Percentiles rank a stretch among this genome's conserved stretches.
Evolutionary conservation across 2,329 filamentous ascomycete species (phyloP).

Genomic region (Paraphaeosphaeria minitans): DNA sequence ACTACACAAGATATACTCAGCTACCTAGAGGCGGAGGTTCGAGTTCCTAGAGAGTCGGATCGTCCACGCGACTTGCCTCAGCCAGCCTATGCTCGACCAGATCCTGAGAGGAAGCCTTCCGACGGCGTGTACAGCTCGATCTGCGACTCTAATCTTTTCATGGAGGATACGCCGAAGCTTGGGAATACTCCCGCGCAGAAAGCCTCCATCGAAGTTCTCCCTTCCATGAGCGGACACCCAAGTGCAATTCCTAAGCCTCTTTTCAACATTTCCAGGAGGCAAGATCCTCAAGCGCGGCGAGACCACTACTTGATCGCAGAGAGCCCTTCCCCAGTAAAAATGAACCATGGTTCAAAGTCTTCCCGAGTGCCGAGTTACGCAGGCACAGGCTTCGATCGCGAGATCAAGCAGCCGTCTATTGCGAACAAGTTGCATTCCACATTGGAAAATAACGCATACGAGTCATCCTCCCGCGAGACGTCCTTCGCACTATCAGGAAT

Average conservation of each 20-base stretch:
- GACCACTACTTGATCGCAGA: not conserved
- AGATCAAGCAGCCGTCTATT: constrained; percentile 16
- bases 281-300: not conserved
- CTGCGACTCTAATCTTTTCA: constrained; percentile 23
- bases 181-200: not conserved
- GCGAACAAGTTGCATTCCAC: constrained; percentile 7
- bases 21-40: not conserved
- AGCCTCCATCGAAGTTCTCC: constrained; percentile 2
- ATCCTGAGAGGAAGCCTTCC: constrained; percentile 8
- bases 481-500: constrained; percentile 5
- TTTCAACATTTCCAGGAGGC: constrained; percentile 1
- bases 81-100: not conserved
- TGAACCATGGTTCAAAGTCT: constrained; percentile 6
- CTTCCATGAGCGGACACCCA: constrained; percentile 22
- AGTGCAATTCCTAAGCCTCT: constrained; percentile 29
- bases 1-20: not conserved
- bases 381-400: constrained; percentile 26
- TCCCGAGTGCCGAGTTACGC: constrained; percentile 31
- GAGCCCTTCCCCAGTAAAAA: not conserved
- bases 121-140: constrained; percentile 24
- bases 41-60: not conserved
- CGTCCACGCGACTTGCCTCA: not conserved
- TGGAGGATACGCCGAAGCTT: constrained; percentile 4
- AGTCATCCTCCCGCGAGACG: not conserved
- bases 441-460: constrained; percentile 3